A percentile compares a stretch with the other conserved stretches of the same genome.
Evolutionary conservation across 768 basidiomycete species (phyloP).

Genomic region (Leccinum uliginosum): DNA sequence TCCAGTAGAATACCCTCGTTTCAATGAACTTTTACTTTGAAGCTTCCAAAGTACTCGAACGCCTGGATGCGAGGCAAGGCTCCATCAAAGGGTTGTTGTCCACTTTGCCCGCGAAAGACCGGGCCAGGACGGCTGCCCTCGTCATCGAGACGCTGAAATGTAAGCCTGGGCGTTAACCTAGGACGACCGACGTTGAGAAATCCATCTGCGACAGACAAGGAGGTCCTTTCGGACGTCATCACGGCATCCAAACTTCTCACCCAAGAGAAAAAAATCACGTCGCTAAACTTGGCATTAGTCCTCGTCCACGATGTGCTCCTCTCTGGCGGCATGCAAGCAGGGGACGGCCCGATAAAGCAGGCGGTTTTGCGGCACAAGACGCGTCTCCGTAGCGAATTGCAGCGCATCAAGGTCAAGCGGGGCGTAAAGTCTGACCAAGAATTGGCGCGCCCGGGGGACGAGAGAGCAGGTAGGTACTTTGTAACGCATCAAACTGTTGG

Average conservation of each 20-base stretch:
- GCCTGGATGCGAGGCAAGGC: conserved; percentile 84
- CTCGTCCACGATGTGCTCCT: conserved; percentile 90
- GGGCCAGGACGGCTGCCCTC: conserved; percentile 77
- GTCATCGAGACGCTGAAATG: conserved; percentile 97
- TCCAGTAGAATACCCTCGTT: conserved; percentile 25
- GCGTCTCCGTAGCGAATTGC: conserved; percentile 79
- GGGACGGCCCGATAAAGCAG: conserved; percentile 87
- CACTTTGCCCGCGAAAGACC: conserved; percentile 65
- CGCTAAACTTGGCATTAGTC: conserved; percentile 72
- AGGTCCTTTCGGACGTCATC: conserved; percentile 69
- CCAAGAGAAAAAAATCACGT: conserved; percentile 73
- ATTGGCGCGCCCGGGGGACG: conserved; percentile 57
- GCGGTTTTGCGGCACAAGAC: conserved; percentile 87
- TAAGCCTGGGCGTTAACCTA: conserved; percentile 35
- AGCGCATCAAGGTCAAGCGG: conserved; percentile 74
- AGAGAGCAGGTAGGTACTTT: conserved; percentile 52
- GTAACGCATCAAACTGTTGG: neutral
- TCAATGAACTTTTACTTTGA: conserved; percentile 96
- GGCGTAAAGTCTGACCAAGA: conserved; percentile 63
- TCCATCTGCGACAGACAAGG: conserved; percentile 54
- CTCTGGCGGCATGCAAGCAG: conserved; percentile 80
- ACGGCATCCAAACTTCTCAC: conserved; percentile 60
- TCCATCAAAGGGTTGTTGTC: conserved; percentile 84
- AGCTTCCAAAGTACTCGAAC: conserved; percentile 78
- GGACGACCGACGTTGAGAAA: conserved; percentile 7